Evolutionary conservation across 2,329 filamentous ascomycete genomes (phyloP).

Genomic region (Hypoxylon sp.): DNA sequence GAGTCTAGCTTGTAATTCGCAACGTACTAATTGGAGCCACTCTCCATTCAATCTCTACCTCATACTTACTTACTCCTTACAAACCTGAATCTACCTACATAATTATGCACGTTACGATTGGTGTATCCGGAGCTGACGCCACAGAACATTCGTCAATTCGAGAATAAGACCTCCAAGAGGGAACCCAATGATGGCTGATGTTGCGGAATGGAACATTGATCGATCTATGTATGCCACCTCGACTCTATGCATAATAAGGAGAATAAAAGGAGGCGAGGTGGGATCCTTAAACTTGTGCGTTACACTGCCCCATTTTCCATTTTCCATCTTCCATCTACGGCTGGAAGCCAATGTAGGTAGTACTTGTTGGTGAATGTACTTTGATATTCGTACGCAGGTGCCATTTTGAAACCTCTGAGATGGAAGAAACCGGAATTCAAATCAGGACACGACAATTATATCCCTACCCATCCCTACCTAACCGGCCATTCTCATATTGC

Average conservation of each 20-base stretch:
- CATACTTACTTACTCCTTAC: too few species aligned
- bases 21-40: not conserved
- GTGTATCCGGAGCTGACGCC: slow-evolving; percentile 4
- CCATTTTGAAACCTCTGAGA: slow-evolving; percentile 23
- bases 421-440: slow-evolving; percentile 34
- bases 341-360: slow-evolving; percentile 19
- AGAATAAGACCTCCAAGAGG: slow-evolving; percentile 14
- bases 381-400: slow-evolving; percentile 23
- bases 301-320: slow-evolving; percentile 21
- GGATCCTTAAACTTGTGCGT: slow-evolving; percentile 19
- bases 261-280: slow-evolving; percentile 17
- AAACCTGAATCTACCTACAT: too few species aligned
- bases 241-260: slow-evolving; percentile 21
- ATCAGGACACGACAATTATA: slow-evolving; percentile 27
- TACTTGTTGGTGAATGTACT: slow-evolving; percentile 18
- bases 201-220: slow-evolving; percentile 26
- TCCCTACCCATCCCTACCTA: slow-evolving; percentile 28
- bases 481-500: slow-evolving; percentile 25
- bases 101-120: too few species aligned
- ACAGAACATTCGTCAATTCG: slow-evolving; percentile 14
- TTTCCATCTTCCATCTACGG: slow-evolving; percentile 1
- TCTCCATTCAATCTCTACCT: too few species aligned
- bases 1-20: too few species aligned
- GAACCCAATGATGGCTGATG: slow-evolving; percentile 1
- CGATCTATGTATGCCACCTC: slow-evolving; percentile 33